Evolutionary conservation across 345 rosid genomes (phyloP), one percentile per base, ranked within the genome.

Genomic region (Salix brachista): DNA sequence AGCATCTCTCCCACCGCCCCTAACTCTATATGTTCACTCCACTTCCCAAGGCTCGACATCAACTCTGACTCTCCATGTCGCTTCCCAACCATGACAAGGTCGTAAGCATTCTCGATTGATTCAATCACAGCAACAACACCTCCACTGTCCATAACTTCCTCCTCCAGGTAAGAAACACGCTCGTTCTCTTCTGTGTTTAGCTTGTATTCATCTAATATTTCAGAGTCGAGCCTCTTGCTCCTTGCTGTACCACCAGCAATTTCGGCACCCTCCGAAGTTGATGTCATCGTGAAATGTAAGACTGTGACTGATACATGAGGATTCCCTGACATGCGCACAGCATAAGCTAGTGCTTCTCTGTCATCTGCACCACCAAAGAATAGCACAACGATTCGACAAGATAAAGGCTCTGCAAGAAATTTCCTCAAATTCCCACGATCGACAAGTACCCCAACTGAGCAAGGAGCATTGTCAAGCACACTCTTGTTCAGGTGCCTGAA

Each of bases 61-160:
- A 76, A 54, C 67, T 52, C 50, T 28, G 73, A 68, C 16, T 76
- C 67, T 76, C 66, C 79, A 52, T 76, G 79, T 28, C 72, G 73
- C 79, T 68, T 76, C 39, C 79, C 79, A 8, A 76, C 79, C 67
- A 76, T 67, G 16, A 76, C 79, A 76, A 76, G 79, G 50, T 76
- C 79, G 37, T 68, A 76, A 44, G 67, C 26, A 37, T 39, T 37
- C 5, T 54, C 73, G 8, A 76, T 52, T 36, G 62, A 26, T 76
- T 19, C 73, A 25, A 76, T 54, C 30, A 36, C 46, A 3, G 23
- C 50, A 52, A 76, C 17, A 6, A 76, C 54, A 54, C 34, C 54
- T 76, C 16, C 58, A 32, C 73, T 16, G 34, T 56, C 67, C 5
- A 10, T 26, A 28, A 76, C 79, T 21, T 4, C 54, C 72, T 76